phyloP scores from a whole-genome alignment of 2,329 filamentous ascomycete species.

The Harringtonia lauricola region DNA sequence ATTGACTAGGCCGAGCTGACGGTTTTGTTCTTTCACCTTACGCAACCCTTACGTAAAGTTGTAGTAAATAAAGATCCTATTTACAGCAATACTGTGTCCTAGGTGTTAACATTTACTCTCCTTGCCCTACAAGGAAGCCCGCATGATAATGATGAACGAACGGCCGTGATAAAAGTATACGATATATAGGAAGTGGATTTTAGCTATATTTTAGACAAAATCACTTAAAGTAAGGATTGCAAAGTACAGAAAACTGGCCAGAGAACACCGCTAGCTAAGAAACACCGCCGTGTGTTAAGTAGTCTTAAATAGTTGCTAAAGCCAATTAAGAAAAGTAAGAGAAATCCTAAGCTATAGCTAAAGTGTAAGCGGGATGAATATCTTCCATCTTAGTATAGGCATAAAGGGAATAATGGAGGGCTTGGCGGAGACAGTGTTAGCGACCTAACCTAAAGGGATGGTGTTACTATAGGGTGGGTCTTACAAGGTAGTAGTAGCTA shows the following conservation, averaged over 20 bases:
- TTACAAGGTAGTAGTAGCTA: background rate
- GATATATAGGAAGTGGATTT: slow-evolving; percentile 2
- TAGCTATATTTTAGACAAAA: background rate
- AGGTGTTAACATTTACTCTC: slow-evolving; percentile 20
- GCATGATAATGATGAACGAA: slow-evolving; percentile 13
- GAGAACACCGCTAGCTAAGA: background rate
- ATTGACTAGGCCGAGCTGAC: slow-evolving; percentile 13
- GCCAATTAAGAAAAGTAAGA: background rate
- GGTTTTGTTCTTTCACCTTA: slow-evolving; percentile 20
- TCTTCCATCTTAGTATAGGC: background rate
- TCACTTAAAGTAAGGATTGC: background rate
- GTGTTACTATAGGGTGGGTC: background rate
- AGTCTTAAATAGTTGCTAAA: slow-evolving; percentile 2
- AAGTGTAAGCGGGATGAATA: background rate
- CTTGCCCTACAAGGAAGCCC: slow-evolving; percentile 13
- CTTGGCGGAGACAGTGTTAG: background rate
- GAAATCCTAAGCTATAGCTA: background rate
- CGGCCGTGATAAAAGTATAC: background rate
- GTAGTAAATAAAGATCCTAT: slow-evolving; percentile 11
- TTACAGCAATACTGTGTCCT: slow-evolving; percentile 16
- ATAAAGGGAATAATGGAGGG: background rate
- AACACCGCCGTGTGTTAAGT: slow-evolving; percentile 6
- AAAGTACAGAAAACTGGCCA: background rate
- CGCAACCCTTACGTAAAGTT: slow-evolving; percentile 17
- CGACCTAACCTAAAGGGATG: background rate